phyloP scores from a whole-genome alignment of 2,329 filamentous ascomycete genomes.

The Nectriaceae sp. region DNA sequence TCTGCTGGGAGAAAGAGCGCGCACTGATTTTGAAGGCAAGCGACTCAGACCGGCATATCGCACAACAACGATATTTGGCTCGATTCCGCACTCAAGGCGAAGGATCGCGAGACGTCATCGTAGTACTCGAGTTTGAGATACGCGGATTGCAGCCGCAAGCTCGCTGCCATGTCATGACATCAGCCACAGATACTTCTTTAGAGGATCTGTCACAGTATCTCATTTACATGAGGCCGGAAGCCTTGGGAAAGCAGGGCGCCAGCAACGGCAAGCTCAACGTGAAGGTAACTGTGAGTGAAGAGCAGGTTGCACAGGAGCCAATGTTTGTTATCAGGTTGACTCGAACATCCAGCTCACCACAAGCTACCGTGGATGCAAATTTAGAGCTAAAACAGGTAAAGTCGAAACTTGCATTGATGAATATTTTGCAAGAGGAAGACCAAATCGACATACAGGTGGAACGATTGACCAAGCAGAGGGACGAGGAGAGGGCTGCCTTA shows the following conservation, averaged over 20 bases:
- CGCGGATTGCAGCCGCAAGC: not conserved
- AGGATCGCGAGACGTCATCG: slow-evolving; percentile 4
- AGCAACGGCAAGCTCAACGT: slow-evolving; percentile 6
- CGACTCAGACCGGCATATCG: not conserved
- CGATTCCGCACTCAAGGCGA: not conserved
- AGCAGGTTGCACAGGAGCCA: not conserved
- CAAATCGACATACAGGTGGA: not conserved
- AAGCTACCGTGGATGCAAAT: slow-evolving; percentile 6
- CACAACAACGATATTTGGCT: not conserved
- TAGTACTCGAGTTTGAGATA: slow-evolving; percentile 2
- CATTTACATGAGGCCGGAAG: not conserved
- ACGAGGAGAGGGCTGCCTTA: not conserved
- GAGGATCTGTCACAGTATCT: not conserved
- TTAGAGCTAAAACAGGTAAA: not conserved
- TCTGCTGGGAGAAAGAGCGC: slow-evolving; percentile 5
- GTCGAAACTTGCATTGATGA: not conserved
- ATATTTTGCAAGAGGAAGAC: not conserved
- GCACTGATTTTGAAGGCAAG: not conserved
- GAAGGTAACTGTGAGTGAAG: not conserved
- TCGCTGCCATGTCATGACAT: slow-evolving; percentile 3
- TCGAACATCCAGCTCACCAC: not conserved
- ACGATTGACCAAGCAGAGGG: not conserved
- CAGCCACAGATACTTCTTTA: not conserved
- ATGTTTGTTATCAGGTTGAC: slow-evolving; percentile 3
- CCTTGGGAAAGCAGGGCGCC: not conserved